Conservation (phyloP, 2,329 filamentous ascomycete species). For the Claviceps sp. region DNA sequence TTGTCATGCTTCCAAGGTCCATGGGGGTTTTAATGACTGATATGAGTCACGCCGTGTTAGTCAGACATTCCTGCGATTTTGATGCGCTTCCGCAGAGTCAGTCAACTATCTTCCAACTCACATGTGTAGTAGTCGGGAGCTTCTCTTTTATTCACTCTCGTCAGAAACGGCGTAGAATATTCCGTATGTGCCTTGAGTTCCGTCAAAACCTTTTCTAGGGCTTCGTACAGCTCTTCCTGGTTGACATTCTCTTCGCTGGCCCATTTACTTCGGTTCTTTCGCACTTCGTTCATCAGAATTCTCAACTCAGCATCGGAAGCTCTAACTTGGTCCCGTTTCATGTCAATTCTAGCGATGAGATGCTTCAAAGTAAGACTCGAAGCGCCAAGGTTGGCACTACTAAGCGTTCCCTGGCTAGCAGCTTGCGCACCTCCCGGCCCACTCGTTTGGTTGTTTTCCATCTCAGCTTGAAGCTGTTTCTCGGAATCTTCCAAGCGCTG, state of each 20-base stretch:
- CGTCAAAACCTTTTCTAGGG: slow-evolving; percentile 89
- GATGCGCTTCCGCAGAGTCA: background rate
- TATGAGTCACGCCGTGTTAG: slow-evolving; percentile 7
- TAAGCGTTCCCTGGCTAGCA: slow-evolving; percentile 74
- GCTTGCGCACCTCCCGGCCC: slow-evolving; percentile 32
- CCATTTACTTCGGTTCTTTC: slow-evolving; percentile 98
- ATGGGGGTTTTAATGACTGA: slow-evolving; percentile 89
- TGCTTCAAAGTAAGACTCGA: slow-evolving; percentile 95
- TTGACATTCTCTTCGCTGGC: slow-evolving; percentile 94
- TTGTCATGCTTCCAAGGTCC: slow-evolving; percentile 96
- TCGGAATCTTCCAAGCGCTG: slow-evolving; percentile 94
- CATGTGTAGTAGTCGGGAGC: slow-evolving; percentile 89
- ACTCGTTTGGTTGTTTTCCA: slow-evolving; percentile 50
- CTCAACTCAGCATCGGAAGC: slow-evolving; percentile 89
- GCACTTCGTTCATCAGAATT: slow-evolving; percentile 88
- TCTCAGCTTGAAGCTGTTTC: slow-evolving; percentile 89
- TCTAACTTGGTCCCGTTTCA: slow-evolving; percentile 77
- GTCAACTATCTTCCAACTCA: slow-evolving; percentile 32
- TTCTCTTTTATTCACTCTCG: slow-evolving; percentile 91
- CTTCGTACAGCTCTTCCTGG: slow-evolving; percentile 95
- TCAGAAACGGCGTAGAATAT: slow-evolving; percentile 90
- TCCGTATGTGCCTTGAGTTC: slow-evolving; percentile 96
- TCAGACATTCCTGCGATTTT: background rate
- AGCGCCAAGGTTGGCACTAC: slow-evolving; percentile 85
- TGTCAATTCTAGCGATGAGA: slow-evolving; percentile 87